Base-by-base conservation (phyloP, 176 grass and related monocot genomes). In the Chloris gayana region DNA sequence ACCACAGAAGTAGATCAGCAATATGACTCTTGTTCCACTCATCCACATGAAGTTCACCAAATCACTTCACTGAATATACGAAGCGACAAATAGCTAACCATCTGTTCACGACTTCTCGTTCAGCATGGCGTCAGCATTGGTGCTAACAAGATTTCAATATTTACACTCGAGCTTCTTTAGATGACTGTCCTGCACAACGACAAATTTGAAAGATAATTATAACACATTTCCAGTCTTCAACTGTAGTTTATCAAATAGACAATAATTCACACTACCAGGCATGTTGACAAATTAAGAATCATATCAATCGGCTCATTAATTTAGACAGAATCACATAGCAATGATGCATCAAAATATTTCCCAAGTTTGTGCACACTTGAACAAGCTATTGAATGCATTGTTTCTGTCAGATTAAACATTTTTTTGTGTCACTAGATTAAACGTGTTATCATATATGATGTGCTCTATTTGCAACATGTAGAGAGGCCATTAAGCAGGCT, bases 121-220 rank as follows among this genome's bases (percentile, higher is more conserved):
- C 58, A 3, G 70, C 47, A 80, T 46, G 45, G 64, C 64, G 64
- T 69, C 25, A 47, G 71, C 44, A 56, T 77, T 77, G 77, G 59
- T 41, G 72, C 69, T 67, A 72, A 37, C 71, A 89, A 58, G 46
- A 76, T 76, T 15, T 75, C 67, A n/a, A 58, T 70, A 64, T 80
- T 82, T 57, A 67, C 72, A 82, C 45, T 45, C 49, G 64, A 85
- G 72, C 38, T 73, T 35, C 35, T 59, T 44, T 7, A 39, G 21
- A 67, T 73, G 73, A 78, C 67, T 73, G 50, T 50, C 42, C 83
- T 89, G 61, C 31, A 77, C 73, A 89, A 77, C n/a, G 67, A 67
- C 22, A 73, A 56, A 47, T 50, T 39, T 70, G 50, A 70, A 74
- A 61, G 1, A 19, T 61, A 65, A 76, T 44, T 30, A 51, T 30